Base-by-base conservation (phyloP, 768 basidiomycete species). In the Naganishia friedmannii region DNA sequence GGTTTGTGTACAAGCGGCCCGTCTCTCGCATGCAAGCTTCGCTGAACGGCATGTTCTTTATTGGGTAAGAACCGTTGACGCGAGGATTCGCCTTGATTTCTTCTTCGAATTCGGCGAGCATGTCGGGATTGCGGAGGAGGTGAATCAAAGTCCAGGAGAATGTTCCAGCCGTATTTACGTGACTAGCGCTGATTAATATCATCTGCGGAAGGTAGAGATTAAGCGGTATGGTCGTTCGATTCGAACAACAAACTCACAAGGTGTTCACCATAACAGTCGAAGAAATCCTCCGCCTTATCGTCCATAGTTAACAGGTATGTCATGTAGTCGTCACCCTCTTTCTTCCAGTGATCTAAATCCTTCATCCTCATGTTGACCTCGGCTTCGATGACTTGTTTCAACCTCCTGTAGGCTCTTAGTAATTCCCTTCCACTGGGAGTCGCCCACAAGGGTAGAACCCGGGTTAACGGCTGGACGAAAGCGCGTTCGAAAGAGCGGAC, bases 141-240 rank as follows among this genome's bases (percentile, higher is more conserved):
- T 66, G 65, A 9, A 66, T 48, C 15, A 66, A 10, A 15, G 65
- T 66, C 65, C 65, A 66, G 32, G 65, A 51, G 29, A 66, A 66
- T 0, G 65, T 66, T 1, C 21, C 65, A 31, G 65, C 65, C 29
- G 48, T 66, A 45, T 66, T 66, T 17, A 53, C 48, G 29, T 66
- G 48, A 2, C 48, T 32, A 1, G 65, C 65, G 10, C 31, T 17
- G 28, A 53, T 3, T 8, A 66, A 5, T 0, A 15, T 66, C 48
- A 53, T 32, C 65, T 66, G 26, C 12, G 9, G 17, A 23, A 5
- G 2, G 32, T 10, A 28, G 37, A 34, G 29, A 21, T 29, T 58
- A 17, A 21, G 21, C 3, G 9, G 5, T 23, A 12, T 1, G 15
- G 31, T 21, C 12, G 8, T 23, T 10, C 6, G n/a, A 58, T 28